Evolutionary conservation across 1,284 basidiomycete genomes (phyloP), one percentile per base, ranked within the genome.

Genomic region (Rhodotorula sp.): DNA sequence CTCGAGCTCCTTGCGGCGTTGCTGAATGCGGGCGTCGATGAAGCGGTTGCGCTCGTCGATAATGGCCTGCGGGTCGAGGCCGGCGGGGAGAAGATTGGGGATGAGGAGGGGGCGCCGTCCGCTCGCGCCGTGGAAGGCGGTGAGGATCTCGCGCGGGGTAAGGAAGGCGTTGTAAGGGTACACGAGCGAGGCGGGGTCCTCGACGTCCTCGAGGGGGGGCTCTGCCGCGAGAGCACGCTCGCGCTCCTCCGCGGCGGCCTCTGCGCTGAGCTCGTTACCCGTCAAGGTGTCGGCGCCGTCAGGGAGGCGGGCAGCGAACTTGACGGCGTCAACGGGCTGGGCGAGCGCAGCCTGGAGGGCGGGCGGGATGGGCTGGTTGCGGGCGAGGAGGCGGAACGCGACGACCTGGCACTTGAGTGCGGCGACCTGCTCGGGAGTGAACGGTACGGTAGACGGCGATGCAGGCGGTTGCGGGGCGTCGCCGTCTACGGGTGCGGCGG

Each of bases 121-220:
- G 86, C 66, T 89, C 22, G 39, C 4, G 0, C 88, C 87, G 76
- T 87, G 56, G 51, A 60, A 64, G 15, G 19, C 44, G 60, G 25
- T 66, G 69, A 61, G 78, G 66, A 64, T 68, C 19, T 66, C 68
- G 39, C 21, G 58, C 1, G 96, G 96, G 79, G 95, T 88, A 37
- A 86, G 85, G 81, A 90, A 97, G n/a, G 95, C 90, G 81, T 97
- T 98, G 85, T 96, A 97, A 0, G 96, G 96, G 80, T 97, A 96
- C 70, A 97, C 89, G 63, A 88, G 86, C 6, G 92, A 85, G 59
- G 87, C 84, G 80, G 96, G 89, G 80, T 93, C 90, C 76, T 95
- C 92, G 57, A 92, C 85, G 80, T 81, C 81, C 73, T 83, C 82
- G 25, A 82, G 79, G 17, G 79, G 78, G 58, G 79, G 72, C 65